These are phyloP conservation scores for Umbellularia californica DNA, from an alignment of 164 flowering plant species.

Conservation along the genomic window DNA sequence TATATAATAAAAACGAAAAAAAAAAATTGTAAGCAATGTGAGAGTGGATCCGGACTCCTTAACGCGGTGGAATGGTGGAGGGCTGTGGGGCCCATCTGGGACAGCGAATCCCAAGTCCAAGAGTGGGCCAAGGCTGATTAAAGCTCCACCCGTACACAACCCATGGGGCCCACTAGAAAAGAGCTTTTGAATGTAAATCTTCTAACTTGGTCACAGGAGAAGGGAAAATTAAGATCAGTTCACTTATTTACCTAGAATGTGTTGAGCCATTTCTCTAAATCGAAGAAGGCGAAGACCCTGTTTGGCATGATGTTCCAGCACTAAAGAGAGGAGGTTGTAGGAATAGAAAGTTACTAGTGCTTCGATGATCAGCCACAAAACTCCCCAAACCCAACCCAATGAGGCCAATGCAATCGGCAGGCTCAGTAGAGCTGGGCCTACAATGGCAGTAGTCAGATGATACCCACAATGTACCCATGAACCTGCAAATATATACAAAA, in stretches of 20 bases:
- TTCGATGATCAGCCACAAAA: constrained; percentile 43
- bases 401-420: constrained; percentile 75
- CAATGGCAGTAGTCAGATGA: constrained; percentile 88
- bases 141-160: too few relatives aligned
- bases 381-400: constrained; percentile 75
- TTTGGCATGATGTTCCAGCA: constrained; percentile 76
- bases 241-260: constrained; percentile 55
- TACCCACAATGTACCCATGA: constrained; percentile 93
- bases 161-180: too few relatives aligned
- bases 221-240: background rate
- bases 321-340: constrained; percentile 72
- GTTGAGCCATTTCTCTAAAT: constrained; percentile 82
- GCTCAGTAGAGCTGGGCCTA: constrained; percentile 78
- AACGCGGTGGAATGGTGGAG: too few relatives aligned
- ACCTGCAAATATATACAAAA: constrained; percentile 33
- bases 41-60: too few relatives aligned
- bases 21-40: too few relatives aligned
- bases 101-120: too few relatives aligned
- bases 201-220: too few relatives aligned
- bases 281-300: constrained; percentile 71
- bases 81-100: too few relatives aligned
- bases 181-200: too few relatives aligned
- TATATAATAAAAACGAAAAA: too few relatives aligned
- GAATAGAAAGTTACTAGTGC: constrained; percentile 80
- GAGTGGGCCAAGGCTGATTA: too few relatives aligned